These are phyloP conservation scores for Phaeosphaeria sp. DNA, from an alignment of 2,329 filamentous ascomycete genomes.

Conservation along the genomic window DNA sequence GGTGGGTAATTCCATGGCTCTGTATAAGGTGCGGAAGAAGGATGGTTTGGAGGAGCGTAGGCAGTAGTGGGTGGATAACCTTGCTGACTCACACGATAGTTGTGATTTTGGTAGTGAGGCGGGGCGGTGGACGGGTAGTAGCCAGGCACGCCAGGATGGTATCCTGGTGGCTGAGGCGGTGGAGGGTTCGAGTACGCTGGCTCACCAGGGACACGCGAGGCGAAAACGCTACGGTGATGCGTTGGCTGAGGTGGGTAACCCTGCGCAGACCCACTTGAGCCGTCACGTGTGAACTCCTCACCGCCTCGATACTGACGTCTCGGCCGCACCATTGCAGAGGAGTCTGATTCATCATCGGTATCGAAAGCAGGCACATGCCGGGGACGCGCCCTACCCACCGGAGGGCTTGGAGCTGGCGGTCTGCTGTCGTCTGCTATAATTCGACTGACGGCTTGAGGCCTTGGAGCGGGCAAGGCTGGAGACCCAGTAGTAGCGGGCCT, in stretches of 20 bases:
- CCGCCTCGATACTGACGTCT: constrained; percentile 36
- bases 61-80: constrained; percentile 39
- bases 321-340: constrained; percentile 34
- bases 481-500: not conserved
- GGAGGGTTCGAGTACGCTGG: constrained; percentile 59
- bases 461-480: constrained; percentile 5
- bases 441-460: constrained; percentile 22
- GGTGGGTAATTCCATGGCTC: constrained; percentile 46
- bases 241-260: constrained; percentile 32
- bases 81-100: constrained; percentile 44
- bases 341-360: constrained; percentile 41
- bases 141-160: constrained; percentile 35
- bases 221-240: constrained; percentile 40
- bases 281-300: constrained; percentile 34
- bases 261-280: constrained; percentile 28
- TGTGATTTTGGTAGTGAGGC: constrained; percentile 44
- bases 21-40: constrained; percentile 46
- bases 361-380: constrained; percentile 42
- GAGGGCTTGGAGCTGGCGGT: constrained; percentile 45
- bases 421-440: constrained; percentile 39
- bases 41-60: constrained; percentile 45
- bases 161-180: constrained; percentile 71
- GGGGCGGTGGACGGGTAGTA: constrained; percentile 45
- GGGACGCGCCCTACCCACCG: constrained; percentile 35
- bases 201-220: constrained; percentile 45